Evolutionary conservation across 805 yeast genomes (phyloP).

Genomic region (Saturnispora saitoi): DNA sequence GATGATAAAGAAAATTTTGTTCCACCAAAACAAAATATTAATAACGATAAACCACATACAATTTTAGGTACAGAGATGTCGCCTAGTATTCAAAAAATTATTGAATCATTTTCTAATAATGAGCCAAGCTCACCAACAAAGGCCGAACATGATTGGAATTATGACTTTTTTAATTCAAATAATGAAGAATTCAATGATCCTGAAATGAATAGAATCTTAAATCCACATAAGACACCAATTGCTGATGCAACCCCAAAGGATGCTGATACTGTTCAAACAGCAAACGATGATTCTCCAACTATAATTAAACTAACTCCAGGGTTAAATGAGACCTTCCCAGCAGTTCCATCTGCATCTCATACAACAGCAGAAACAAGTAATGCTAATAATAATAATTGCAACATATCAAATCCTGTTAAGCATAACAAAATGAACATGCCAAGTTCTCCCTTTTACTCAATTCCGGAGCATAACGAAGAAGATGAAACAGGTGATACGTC

Average conservation of each 20-base stretch:
- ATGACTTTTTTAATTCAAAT: constrained; percentile 18
- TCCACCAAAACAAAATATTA: constrained; percentile 3
- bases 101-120: constrained; percentile 25
- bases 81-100: constrained; percentile 27
- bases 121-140: constrained; percentile 25
- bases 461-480: constrained; percentile 11
- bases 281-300: constrained; percentile 9
- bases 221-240: neutral
- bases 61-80: constrained; percentile 25
- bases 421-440: constrained; percentile 20
- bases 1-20: constrained; percentile 27
- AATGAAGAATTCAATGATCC: constrained; percentile 18
- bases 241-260: constrained; percentile 26
- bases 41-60: constrained; percentile 11
- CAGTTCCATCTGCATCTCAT: neutral
- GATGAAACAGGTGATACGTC: constrained; percentile 17
- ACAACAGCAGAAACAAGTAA: neutral
- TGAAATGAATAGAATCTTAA: constrained; percentile 21
- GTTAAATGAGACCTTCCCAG: neutral
- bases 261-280: constrained; percentile 24
- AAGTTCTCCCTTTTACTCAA: constrained; percentile 27
- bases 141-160: constrained; percentile 23
- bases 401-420: neutral
- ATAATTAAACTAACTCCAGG: neutral
- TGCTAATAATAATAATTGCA: neutral